Evolutionary conservation across 208 protist species (phyloP), one percentile per base, ranked within the genome.

Genomic region (Wallacemonas rigidus): DNA sequence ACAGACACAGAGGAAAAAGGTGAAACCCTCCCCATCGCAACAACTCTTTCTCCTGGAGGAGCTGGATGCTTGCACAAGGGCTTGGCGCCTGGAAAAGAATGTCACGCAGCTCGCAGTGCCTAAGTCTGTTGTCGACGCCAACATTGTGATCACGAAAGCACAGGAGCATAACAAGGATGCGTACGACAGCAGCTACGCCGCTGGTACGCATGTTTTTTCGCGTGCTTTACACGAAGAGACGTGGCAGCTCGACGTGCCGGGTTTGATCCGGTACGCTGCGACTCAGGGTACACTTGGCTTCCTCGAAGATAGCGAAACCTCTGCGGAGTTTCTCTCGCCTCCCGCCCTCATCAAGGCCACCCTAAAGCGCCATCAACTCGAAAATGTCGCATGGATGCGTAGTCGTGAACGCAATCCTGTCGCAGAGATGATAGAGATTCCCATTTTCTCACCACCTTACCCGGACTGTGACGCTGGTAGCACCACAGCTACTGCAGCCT

Each of bases 321-420:
- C 55, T 1, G 51, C 53, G 1, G 79, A 76, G 26, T n/a, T 67
- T 7, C 70, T 77, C 17, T 56, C 80, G 14, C 73, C 80, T 3
- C 72, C n/a, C 15, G 43, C 70, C 51, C 74, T 73, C 69, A 87
- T 87, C 51, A 56, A 74, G 39, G 78, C 72, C 2, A 41, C 58
- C 7, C 72, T 89, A 43, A 82, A 86, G 61, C 78, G 63, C 11
- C 84, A 89, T 61, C 84, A 86, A 44, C 69, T 84, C 9, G 78
- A 86, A 62, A 77, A 79, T 57, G 71, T 89, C 53, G 77, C 76
- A 38, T 73, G 69, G 75, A 85, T 86, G 74, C 79, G 67, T 40
- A 67, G 47, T 26, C 79, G 76, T 43, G 84, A 89, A 61, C 64
- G 55, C 26, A 53, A 69, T 11, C 74, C 70, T 14, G 74, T 77